Percentiles rank a stretch among this genome's conserved stretches.
phyloP scores from a whole-genome alignment of 352 stramenopile genomes.

The Pythium dissotocum region DNA sequence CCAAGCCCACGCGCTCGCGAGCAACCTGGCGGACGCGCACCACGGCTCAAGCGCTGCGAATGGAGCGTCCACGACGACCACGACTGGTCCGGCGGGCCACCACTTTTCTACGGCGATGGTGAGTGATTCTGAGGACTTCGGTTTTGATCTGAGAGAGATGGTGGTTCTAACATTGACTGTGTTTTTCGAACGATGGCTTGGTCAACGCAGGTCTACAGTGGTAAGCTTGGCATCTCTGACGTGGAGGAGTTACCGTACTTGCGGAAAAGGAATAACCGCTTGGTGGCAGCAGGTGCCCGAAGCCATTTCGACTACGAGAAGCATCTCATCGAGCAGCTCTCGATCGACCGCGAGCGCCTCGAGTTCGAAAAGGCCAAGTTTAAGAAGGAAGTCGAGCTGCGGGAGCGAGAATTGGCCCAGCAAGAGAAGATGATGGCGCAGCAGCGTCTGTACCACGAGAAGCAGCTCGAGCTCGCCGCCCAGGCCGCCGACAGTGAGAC shows the following conservation, averaged over 20 bases:
- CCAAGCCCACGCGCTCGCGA: conserved; percentile 39
- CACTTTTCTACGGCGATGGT: conserved; percentile 50
- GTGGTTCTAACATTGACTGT: neutral
- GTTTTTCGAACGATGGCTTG: neutral
- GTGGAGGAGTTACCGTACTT: conserved; percentile 31
- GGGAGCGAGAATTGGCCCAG: conserved; percentile 62
- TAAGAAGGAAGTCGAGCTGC: conserved; percentile 74
- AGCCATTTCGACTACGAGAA: conserved; percentile 76
- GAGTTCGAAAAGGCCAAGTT: conserved; percentile 76
- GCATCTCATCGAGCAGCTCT: conserved; percentile 68
- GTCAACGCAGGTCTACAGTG: conserved; percentile 30
- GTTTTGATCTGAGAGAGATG: too few relatives aligned
- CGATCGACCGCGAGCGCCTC: conserved; percentile 66
- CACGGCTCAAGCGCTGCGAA: conserved; percentile 23
- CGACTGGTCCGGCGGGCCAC: neutral
- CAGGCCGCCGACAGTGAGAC: conserved; percentile 52
- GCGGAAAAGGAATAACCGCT: conserved; percentile 38
- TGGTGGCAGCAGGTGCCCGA: conserved; percentile 33
- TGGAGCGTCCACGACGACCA: conserved; percentile 9
- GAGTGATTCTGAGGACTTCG: conserved; percentile 8
- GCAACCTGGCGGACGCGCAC: conserved; percentile 36
- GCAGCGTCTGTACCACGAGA: conserved; percentile 57
- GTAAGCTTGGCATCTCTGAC: conserved; percentile 33
- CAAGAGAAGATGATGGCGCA: conserved; percentile 68
- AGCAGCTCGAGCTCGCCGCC: conserved; percentile 42